Percentiles rank a stretch among this genome's conserved stretches.
These are phyloP conservation scores for Exophiala viscosa DNA, from an alignment of 2,329 filamentous ascomycete species.

Conservation along the genomic window DNA sequence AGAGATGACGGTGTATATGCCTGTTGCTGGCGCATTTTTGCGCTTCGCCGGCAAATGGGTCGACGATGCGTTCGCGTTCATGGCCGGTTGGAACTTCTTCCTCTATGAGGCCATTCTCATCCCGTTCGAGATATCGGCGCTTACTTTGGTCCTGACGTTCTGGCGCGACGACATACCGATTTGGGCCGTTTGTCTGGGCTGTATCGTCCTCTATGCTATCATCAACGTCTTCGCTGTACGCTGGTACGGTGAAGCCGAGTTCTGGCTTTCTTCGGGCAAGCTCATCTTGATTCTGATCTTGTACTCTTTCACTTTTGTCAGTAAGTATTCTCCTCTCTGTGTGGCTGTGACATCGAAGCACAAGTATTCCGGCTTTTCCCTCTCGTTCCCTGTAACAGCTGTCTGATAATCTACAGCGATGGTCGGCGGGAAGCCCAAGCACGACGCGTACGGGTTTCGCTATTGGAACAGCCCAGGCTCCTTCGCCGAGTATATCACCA, in stretches of 20 bases:
- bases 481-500: slow-evolving; percentile 61
- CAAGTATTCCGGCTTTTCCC: not conserved
- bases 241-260: slow-evolving; percentile 69
- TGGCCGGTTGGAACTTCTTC: slow-evolving; percentile 46
- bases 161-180: slow-evolving; percentile 37
- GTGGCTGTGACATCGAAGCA: not conserved
- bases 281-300: slow-evolving; percentile 65
- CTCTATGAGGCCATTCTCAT: slow-evolving; percentile 39
- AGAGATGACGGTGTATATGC: slow-evolving; percentile 44
- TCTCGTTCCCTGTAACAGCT: too few relatives aligned
- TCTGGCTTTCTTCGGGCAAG: slow-evolving; percentile 64
- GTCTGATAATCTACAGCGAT: slow-evolving; percentile 45
- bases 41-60: slow-evolving; percentile 42
- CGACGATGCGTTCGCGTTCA: slow-evolving; percentile 43
- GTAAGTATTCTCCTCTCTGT: not conserved
- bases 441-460: slow-evolving; percentile 67
- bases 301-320: slow-evolving; percentile 70
- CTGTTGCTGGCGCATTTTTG: slow-evolving; percentile 39
- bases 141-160: slow-evolving; percentile 38
- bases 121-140: slow-evolving; percentile 40
- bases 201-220: slow-evolving; percentile 28
- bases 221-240: slow-evolving; percentile 67
- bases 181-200: slow-evolving; percentile 32
- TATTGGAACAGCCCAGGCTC: slow-evolving; percentile 61
- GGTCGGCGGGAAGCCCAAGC: slow-evolving; percentile 70